Evolutionary conservation across 495 filamentous ascomycete species (phyloP).

Genomic region (Hypoxylon fuscum): DNA sequence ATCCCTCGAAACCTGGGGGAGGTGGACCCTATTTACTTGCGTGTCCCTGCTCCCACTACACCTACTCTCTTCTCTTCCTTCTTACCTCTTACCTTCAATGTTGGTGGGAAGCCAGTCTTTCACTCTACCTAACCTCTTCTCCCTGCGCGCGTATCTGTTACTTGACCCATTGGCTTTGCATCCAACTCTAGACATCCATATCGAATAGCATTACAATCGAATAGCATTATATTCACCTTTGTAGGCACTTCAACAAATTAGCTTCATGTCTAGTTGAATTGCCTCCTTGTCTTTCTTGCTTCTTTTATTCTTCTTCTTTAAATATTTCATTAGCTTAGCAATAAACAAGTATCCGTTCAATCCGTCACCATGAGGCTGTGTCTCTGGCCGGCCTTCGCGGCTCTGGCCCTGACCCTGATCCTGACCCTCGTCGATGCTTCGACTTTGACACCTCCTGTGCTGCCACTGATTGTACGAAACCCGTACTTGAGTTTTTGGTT

Average conservation of each 20-base stretch:
- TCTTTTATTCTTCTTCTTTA: background rate
- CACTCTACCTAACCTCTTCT: background rate
- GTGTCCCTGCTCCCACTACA: constrained; percentile 3
- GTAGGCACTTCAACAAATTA: constrained; percentile 10
- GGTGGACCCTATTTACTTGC: constrained; percentile 19
- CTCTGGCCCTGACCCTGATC: constrained; percentile 50
- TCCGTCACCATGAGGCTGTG: constrained; percentile 38
- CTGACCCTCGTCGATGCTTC: constrained; percentile 53
- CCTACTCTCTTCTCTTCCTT: background rate
- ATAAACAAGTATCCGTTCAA: constrained; percentile 12
- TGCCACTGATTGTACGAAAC: constrained; percentile 89
- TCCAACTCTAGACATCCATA: constrained; percentile 1
- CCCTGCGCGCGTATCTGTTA: background rate
- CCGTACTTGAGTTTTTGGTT: constrained; percentile 94
- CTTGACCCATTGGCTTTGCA: background rate
- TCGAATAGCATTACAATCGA: constrained; percentile 10
- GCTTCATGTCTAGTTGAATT: constrained; percentile 10
- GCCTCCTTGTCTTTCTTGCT: constrained; percentile 1
- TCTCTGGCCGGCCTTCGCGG: constrained; percentile 41
- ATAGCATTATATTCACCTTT: constrained; percentile 12
- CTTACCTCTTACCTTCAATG: background rate
- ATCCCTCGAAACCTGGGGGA: constrained; percentile 32
- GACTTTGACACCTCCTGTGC: constrained; percentile 76
- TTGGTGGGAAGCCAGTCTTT: background rate
- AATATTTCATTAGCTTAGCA: constrained; percentile 31